Conservation (phyloP, 1,139 yeast genomes). For the Lodderomyces jiufengensis region DNA sequence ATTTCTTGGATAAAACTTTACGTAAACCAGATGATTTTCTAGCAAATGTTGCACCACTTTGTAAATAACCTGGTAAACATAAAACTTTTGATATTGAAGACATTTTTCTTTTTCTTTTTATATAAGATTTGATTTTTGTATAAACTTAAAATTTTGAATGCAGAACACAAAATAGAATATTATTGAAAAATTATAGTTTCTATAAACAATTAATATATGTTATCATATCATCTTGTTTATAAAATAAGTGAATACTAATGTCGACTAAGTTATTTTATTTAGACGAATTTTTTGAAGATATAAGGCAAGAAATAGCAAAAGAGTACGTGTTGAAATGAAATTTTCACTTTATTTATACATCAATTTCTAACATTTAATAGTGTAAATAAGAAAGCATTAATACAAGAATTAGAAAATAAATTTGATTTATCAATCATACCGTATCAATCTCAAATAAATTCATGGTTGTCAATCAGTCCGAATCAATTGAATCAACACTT, state of each 20-base stretch:
- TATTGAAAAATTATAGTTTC: neutral
- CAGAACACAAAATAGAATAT: too few relatives aligned
- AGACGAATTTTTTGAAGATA: conserved; percentile 12
- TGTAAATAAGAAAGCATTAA: conserved; percentile 10
- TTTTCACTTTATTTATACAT: too few relatives aligned
- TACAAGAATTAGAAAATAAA: conserved; percentile 15
- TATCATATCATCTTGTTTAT: too few relatives aligned
- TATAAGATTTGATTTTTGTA: too few relatives aligned
- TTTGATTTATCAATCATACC: conserved; percentile 13
- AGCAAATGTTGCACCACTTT: conserved; percentile 71
- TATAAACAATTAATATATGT: neutral
- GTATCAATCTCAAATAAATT: conserved; percentile 10
- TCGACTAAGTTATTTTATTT: conserved; percentile 9
- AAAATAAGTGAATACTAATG: too few relatives aligned
- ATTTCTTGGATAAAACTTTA: conserved; percentile 58
- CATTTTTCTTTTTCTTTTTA: too few relatives aligned
- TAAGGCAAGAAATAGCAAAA: conserved; percentile 13
- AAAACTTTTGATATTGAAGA: conserved; percentile 17
- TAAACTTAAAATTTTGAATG: too few relatives aligned
- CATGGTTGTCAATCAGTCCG: conserved; percentile 8
- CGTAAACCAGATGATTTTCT: conserved; percentile 78
- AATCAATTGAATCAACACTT: conserved; percentile 5
- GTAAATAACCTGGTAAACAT: conserved; percentile 47
- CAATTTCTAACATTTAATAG: too few relatives aligned
- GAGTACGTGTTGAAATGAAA: conserved; percentile 13